A percentile compares a stretch with the other conserved stretches of the same genome.
These are phyloP conservation scores for Coelomomyces lativittatus DNA, from an alignment of 371 early-diverging fungal genomes.

Conservation along the genomic window DNA sequence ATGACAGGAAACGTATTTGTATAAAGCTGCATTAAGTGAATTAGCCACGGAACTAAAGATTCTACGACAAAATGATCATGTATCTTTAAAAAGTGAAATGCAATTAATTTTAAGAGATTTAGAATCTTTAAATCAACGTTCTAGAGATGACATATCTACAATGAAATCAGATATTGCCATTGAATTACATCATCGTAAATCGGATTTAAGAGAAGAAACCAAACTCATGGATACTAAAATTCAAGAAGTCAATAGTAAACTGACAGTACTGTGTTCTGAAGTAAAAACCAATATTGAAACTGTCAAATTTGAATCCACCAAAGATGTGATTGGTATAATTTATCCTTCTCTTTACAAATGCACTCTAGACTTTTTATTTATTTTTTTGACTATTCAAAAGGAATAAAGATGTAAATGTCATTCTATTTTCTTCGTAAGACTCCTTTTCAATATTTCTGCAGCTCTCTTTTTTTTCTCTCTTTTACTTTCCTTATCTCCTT, in stretches of 20 bases:
- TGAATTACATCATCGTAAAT: constrained; percentile 73
- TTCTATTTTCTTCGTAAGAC: constrained; percentile 7
- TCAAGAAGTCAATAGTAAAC: constrained; percentile 68
- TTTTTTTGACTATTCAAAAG: constrained; percentile 2
- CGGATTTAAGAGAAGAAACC: constrained; percentile 59
- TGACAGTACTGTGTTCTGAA: constrained; percentile 56
- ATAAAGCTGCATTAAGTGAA: constrained; percentile 58
- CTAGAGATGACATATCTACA: constrained; percentile 53
- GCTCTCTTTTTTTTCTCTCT: constrained; percentile 2
- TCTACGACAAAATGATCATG: constrained; percentile 65
- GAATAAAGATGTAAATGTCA: constrained; percentile 3
- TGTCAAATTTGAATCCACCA: constrained; percentile 57
- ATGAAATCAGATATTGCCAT: constrained; percentile 69
- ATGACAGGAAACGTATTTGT: constrained; percentile 45
- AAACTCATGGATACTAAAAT: constrained; percentile 61
- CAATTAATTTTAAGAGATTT: constrained; percentile 59
- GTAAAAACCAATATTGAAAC: constrained; percentile 74
- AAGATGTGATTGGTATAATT: constrained; percentile 44
- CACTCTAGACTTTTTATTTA: not conserved
- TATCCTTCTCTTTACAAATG: not conserved
- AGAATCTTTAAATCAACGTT: constrained; percentile 49
- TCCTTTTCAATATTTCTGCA: too few relatives aligned
- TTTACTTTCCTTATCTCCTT: not conserved
- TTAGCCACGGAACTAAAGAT: constrained; percentile 70
- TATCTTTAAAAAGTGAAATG: constrained; percentile 50